Conservation (phyloP, 177 flowering plant species). For the Telopea speciosissima region DNA sequence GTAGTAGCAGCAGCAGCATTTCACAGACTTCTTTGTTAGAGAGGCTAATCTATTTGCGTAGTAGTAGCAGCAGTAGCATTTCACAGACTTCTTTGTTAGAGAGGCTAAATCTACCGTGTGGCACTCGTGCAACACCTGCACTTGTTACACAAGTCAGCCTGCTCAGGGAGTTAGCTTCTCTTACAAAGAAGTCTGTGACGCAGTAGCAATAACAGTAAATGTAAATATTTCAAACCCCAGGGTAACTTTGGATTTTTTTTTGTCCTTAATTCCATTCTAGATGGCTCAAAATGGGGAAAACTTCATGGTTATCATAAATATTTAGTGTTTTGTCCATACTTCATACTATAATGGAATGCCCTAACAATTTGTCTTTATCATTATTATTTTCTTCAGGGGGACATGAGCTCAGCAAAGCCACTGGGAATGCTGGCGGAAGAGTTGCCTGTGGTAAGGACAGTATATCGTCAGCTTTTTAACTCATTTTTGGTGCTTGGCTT, state of each 20-base stretch:
- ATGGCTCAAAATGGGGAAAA: neutral
- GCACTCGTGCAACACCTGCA: too few species aligned
- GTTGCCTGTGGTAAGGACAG: constrained; percentile 75
- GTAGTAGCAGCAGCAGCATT: too few species aligned
- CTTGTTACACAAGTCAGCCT: too few species aligned
- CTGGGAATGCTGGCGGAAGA: constrained; percentile 98
- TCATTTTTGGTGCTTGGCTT: neutral
- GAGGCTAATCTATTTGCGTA: too few species aligned
- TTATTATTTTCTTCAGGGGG: constrained; percentile 39
- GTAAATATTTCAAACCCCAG: too few species aligned
- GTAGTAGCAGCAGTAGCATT: too few species aligned
- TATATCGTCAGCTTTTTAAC: neutral
- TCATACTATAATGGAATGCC: neutral
- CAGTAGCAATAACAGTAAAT: too few species aligned
- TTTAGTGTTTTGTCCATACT: neutral
- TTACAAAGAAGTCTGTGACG: too few species aligned
- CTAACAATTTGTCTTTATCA: neutral
- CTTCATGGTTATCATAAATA: neutral
- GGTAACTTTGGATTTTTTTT: neutral
- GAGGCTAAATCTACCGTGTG: too few species aligned
- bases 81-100: too few species aligned
- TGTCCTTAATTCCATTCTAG: neutral
- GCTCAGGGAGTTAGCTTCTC: too few species aligned
- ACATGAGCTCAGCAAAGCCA: constrained; percentile 73
- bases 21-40: too few species aligned